Evolutionary conservation across 768 basidiomycete genomes (phyloP), one percentile per base, ranked within the genome.

Genomic region (Panaeolus papilionaceus): DNA sequence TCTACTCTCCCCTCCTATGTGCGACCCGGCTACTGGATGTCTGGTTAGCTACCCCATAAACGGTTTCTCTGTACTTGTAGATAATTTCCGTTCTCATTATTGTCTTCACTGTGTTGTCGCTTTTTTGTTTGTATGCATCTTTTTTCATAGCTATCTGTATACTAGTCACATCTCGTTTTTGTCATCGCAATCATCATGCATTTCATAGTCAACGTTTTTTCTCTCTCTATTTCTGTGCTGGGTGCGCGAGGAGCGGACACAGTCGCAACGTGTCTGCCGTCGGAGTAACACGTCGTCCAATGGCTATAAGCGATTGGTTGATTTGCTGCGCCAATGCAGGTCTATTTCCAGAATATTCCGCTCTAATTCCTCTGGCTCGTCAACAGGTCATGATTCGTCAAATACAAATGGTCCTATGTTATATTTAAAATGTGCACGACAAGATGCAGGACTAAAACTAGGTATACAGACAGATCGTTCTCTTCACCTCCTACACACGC

Each of bases 341-440:
- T 45, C 6, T 45, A 45, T 49, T 49, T 26, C 23, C 7, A 26
- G 8, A 23, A 23, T 7, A 49, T 49, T 5, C 47, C 26, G 26
- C 12, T 33, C 54, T 37, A 58, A n/a, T 16, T 16, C 42, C 42
- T 44, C 42, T 6, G 1, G 11, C 1, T 58, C 28, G 33, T 33
- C 54, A 33, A 37, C 26, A 33, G 10, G 26, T 28, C 33, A 58
- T 33, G 33, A 14, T 12, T 58, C 11, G 54, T 58, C 28, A 58
- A 58, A 58, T 58, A 58, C 54, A 58, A 16, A 33, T 28, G 33
- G 26, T 58, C 54, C 26, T 37, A 58, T 58, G 16, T 28, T 37
- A 58, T 58, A 58, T 58, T 58, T 58, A 12, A 58, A 58, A 58
- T 58, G 54, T 58, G 54, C 54, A 58, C 37, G 26, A 58, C 54